Evolutionary conservation across 1,139 yeast genomes (phyloP).

Genomic region (Petasospora rhodanensis): DNA sequence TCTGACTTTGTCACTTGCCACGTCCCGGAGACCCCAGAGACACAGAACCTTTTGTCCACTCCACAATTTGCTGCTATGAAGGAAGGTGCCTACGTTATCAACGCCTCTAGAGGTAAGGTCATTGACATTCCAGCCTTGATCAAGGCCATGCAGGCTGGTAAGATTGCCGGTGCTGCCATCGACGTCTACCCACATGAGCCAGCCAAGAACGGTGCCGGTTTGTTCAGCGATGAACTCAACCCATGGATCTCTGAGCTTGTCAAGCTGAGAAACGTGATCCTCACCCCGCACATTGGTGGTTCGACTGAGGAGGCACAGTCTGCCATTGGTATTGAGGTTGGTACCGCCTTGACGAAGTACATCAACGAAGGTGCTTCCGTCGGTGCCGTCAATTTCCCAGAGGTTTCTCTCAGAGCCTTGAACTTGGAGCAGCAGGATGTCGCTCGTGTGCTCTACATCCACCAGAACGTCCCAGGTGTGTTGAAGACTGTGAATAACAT

Average conservation of each 20-base stretch:
- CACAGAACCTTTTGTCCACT: conserved; percentile 82
- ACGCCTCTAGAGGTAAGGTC: conserved; percentile 97
- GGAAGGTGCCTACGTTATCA: conserved; percentile 89
- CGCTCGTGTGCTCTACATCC: conserved; percentile 93
- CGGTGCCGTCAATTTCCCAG: conserved; percentile 99
- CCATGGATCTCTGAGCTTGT: conserved; percentile 81
- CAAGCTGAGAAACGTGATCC: conserved; percentile 79
- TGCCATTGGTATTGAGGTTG: conserved; percentile 96
- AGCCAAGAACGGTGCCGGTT: conserved; percentile 87
- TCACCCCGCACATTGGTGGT: conserved; percentile 98
- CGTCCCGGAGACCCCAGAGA: conserved; percentile 93
- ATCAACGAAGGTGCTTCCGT: conserved; percentile 95
- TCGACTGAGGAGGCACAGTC: conserved; percentile 99
- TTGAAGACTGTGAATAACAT: conserved; percentile 95
- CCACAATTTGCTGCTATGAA: conserved; percentile 96
- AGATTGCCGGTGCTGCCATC: conserved; percentile 94
- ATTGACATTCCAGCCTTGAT: conserved; percentile 93
- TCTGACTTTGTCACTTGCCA: conserved; percentile 92
- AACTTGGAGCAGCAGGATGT: conserved; percentile 83
- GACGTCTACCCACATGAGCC: conserved; percentile 98
- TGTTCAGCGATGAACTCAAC: conserved; percentile 70
- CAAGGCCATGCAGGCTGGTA: conserved; percentile 87
- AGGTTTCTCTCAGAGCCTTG: conserved; percentile 85
- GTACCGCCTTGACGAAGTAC: conserved; percentile 78
- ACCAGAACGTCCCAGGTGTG: conserved; percentile 98